Evolutionary conservation across 2,329 filamentous ascomycete species (phyloP).

Genomic region (Cryphonectria radicalis): DNA sequence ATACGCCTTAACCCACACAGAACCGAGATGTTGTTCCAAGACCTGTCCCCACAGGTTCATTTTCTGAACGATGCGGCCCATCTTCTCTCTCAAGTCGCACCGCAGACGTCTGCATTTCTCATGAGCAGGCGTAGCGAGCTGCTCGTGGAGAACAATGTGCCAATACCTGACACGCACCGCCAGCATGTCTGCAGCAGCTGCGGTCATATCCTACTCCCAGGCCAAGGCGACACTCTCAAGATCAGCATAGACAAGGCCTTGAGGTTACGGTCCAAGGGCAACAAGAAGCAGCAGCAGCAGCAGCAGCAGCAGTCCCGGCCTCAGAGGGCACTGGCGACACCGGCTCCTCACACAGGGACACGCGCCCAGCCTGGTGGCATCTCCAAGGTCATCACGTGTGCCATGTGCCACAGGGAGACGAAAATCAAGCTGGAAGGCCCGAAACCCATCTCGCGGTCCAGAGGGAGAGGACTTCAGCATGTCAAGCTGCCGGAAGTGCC

Average conservation of each 20-base stretch:
- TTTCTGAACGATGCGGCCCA: conserved; percentile 65
- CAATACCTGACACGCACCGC: conserved; percentile 52
- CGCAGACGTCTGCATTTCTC: conserved; percentile 62
- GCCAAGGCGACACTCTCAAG: conserved; percentile 48
- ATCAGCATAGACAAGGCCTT: conserved; percentile 48
- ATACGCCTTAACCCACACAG: neutral
- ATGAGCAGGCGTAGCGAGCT: conserved; percentile 58
- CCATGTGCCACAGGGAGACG: conserved; percentile 50
- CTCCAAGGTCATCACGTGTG: conserved; percentile 50
- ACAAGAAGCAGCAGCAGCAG: conserved; percentile 20
- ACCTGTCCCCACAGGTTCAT: conserved; percentile 38
- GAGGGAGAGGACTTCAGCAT: conserved; percentile 19
- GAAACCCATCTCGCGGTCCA: conserved; percentile 35
- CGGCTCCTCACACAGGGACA: conserved; percentile 1
- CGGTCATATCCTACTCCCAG: conserved; percentile 62
- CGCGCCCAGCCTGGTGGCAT: conserved; percentile 32
- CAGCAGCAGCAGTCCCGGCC: neutral
- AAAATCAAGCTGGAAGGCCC: conserved; percentile 46
- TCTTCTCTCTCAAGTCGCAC: conserved; percentile 55
- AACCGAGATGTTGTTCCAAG: conserved; percentile 25
- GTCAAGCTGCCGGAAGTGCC: conserved; percentile 16
- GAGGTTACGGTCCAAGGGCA: conserved; percentile 55
- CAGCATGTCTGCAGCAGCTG: conserved; percentile 63
- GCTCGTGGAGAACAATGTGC: conserved; percentile 51
- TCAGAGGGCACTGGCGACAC: neutral